Evolutionary conservation across 768 basidiomycete genomes (phyloP), one percentile per base, ranked within the genome.

Genomic region (Stropharia rugosoannulata): DNA sequence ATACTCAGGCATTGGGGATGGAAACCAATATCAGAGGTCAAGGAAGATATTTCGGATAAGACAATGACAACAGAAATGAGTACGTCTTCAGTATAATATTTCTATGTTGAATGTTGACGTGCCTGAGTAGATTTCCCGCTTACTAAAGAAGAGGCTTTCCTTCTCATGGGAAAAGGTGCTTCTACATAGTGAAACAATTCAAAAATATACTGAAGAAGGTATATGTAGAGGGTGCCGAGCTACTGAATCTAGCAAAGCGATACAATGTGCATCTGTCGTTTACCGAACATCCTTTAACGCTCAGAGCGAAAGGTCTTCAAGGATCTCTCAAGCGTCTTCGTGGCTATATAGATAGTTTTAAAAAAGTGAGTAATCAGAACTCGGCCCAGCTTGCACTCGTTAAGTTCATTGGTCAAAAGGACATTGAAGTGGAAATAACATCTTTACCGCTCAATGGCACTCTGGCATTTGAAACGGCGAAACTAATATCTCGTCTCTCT

Each of bases 91-190:
- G 12, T 39, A 52, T 32, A 46, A 27, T 49, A 42, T 46, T 16
- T 56, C 43, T 51, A 37, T 45, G 35, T 35, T 56, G 16, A 48
- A 29, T 55, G 22, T 47, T 49, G 47, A 59, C 8, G 8, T 8
- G 19, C 40, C 49, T 37, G 42, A 15, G 60, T 32, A 91, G 90
- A 68, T 2, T 80, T 87, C 62, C 68, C 77, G 32, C 69, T 92
- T 55, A 78, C 75, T 15, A 78, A 83, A 3, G 78, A 76, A 48
- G 78, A 88, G 60, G 75, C 89, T 5, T 89, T 91, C 65, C 65
- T 91, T 29, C 75, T 91, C 29, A 77, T 93, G 58, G 89, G 89
- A 39, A 85, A 80, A 79, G 86, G 90, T 87, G 38, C 5, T 39
- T 12, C 43, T 29, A 48, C 59, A 49, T 42, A 37, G 37, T 18